Evolutionary conservation across 257 asterid species (phyloP), one percentile per base, ranked within the genome.

Genomic region (Ilex aquifolium): DNA sequence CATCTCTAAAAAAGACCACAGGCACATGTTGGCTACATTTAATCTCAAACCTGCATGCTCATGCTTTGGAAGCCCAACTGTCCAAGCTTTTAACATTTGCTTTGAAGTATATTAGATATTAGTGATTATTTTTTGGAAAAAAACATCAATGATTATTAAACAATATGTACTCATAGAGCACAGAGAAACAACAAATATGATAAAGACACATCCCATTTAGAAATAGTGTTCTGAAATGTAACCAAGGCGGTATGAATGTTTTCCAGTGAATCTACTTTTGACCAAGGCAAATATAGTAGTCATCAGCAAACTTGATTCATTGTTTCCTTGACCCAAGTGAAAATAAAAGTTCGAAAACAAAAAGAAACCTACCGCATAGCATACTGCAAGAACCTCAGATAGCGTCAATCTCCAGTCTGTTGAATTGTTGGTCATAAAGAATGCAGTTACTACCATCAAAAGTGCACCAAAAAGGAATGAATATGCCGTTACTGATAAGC

Each of bases 401-500:
- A 11, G 85, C 9, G 91, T 83, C 69, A 93, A 79, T 68, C 57
- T 65, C 97, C 97, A 90, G 64, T 88, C 88, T 9, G 90, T 74
- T 60, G 95, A 74, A 21, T 75, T 86, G 29, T 72, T 76, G 61
- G 90, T 80, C 69, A 69, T 55, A 61, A 81, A 75, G 56, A 78
- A 62, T 48, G 96, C 84, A 42, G 96, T 77, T 59, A 69, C 72
- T 63, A 80, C 87, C 96, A 93, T 82, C 53, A 84, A 72, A 6
- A 81, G 49, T 62, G 79, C 82, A 44, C 99, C 99, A 59, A 85
- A 93, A 56, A 72, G 73, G 80, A 87, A 87, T 53, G 99, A 80
- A 78, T 73, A 93, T 17, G 97, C 96, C 27, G 97, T 93, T 79
- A 90, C 78, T 49, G 99, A 85, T 77, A 93, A 79, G 69, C 86